phyloP scores from a whole-genome alignment of 106 monocot genomes.

The Allium sativum region DNA sequence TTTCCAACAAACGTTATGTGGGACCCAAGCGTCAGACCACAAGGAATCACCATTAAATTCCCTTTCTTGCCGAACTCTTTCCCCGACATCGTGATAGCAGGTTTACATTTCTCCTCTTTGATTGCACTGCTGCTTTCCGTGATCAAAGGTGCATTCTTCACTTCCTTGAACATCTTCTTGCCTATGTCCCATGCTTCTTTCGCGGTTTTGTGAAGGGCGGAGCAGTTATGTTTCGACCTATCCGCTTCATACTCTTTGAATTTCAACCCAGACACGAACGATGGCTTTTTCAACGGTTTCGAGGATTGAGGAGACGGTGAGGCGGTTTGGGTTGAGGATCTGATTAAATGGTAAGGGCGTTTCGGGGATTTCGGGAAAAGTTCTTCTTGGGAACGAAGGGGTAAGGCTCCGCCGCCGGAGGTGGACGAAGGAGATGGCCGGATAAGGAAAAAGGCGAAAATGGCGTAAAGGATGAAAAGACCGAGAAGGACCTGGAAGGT shows the following conservation, averaged over 20 bases:
- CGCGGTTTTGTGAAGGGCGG: slow-evolving; percentile 49
- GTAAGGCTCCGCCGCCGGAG: background rate
- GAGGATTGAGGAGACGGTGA: background rate
- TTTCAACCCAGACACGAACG: slow-evolving; percentile 22
- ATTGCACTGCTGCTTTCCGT: background rate
- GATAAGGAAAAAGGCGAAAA: slow-evolving; percentile 6
- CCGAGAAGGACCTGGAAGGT: slow-evolving; percentile 14
- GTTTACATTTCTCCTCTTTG: slow-evolving; percentile 30
- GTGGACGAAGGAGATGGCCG: slow-evolving; percentile 3
- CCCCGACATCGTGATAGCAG: slow-evolving; percentile 29
- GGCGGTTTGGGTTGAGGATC: slow-evolving; percentile 2
- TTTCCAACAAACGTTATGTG: slow-evolving; percentile 68
- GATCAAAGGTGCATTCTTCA: background rate
- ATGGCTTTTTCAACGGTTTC: background rate
- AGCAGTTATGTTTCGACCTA: slow-evolving; percentile 20
- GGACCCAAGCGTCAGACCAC: slow-evolving; percentile 86
- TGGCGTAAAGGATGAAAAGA: slow-evolving; percentile 11
- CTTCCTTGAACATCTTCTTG: slow-evolving; percentile 10
- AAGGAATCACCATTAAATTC: slow-evolving; percentile 55
- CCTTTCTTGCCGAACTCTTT: slow-evolving; percentile 19
- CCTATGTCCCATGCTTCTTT: slow-evolving; percentile 48
- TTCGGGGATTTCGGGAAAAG: background rate
- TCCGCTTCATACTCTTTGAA: slow-evolving; percentile 12
- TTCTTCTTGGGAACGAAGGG: slow-evolving; percentile 17
- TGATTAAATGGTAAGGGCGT: background rate